Evolutionary conservation across 306 rosid genomes (phyloP).

Genomic region (Cicer chorassanicum): DNA sequence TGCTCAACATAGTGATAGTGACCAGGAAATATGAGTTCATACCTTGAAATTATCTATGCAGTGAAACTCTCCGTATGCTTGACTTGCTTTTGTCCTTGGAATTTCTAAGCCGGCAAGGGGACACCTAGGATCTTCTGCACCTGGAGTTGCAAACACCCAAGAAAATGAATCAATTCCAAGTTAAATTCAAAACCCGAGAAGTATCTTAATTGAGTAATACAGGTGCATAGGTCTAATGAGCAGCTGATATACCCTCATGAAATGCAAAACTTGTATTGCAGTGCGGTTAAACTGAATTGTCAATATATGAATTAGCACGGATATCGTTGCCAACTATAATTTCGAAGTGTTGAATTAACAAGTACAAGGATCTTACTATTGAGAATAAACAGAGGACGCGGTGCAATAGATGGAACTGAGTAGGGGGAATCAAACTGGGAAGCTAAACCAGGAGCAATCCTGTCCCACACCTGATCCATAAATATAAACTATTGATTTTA

Average conservation of each 20-base stretch:
- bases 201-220: constrained; percentile 25
- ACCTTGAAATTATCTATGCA: constrained; percentile 69
- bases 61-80: constrained; percentile 54
- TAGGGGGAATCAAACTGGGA: constrained; percentile 73
- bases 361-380: constrained; percentile 58
- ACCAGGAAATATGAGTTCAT: constrained; percentile 35
- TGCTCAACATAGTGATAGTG: constrained; percentile 28
- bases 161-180: constrained; percentile 22
- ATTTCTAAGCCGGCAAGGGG: constrained; percentile 66
- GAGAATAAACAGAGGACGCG: constrained; percentile 81
- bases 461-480: constrained; percentile 83
- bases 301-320: constrained; percentile 24
- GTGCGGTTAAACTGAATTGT: constrained; percentile 25
- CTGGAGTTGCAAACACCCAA: constrained; percentile 54
- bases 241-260: constrained; percentile 23
- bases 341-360: constrained; percentile 19
- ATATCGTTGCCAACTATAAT: constrained; percentile 23
- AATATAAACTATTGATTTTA: constrained; percentile 22
- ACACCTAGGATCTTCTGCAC: constrained; percentile 86
- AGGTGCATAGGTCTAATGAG: constrained; percentile 17
- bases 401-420: constrained; percentile 74
- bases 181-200: constrained; percentile 30
- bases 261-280: constrained; percentile 6
- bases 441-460: constrained; percentile 91
- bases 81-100: constrained; percentile 48